Evolutionary conservation across 148 eudicot genomes (phyloP), one percentile per base, ranked within the genome.

Genomic region (Camellia japonica): DNA sequence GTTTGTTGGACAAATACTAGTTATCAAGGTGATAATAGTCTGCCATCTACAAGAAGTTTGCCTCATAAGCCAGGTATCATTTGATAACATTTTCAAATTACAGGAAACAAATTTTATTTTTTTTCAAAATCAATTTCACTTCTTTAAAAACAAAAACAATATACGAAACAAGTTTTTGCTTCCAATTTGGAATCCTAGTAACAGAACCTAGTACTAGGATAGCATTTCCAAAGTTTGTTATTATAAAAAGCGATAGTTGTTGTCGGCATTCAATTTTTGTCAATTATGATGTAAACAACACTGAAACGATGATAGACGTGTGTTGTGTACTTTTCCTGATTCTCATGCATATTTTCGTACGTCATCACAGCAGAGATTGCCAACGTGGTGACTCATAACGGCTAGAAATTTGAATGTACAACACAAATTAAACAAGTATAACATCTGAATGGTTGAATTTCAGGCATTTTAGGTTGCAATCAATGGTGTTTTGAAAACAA

Each of bases 391-490:
- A 62, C 66, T 62, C 23, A 62, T 9, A n/a, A 4, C 38, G 30
- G 3, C 61, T 30, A 30, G 38, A 30, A 30, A 30, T 30, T 30
- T 30, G 38, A 58, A 58, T 58, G 61, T 10, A 10, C 13, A 15
- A 58, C 13, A 58, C 61, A 58, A 58, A 58, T 10, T 11, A 12
- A 58, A 58, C 13, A 9, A 58, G 61, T 58, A 11, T 58, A 9
- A 13, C 16, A 10, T 3, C 38, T 30, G 38, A 30, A 30, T 30
- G 38, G 38, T 30, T 3, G 7, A 66, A 30, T 30, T 30, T 30
- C 1, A 30, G 14, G 66, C 49, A 55, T 74, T 58, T 74, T 49
- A 74, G 54, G 18, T 51, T 59, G 66, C 68, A 64, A 77, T 49
- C 9, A 43, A 41, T 49, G 38, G 20, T 30, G 38, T 1, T 1